Percentiles rank a stretch among this genome's conserved stretches.
Conservation (phyloP, 768 basidiomycete genomes). For the Agrocybe pediades region DNA sequence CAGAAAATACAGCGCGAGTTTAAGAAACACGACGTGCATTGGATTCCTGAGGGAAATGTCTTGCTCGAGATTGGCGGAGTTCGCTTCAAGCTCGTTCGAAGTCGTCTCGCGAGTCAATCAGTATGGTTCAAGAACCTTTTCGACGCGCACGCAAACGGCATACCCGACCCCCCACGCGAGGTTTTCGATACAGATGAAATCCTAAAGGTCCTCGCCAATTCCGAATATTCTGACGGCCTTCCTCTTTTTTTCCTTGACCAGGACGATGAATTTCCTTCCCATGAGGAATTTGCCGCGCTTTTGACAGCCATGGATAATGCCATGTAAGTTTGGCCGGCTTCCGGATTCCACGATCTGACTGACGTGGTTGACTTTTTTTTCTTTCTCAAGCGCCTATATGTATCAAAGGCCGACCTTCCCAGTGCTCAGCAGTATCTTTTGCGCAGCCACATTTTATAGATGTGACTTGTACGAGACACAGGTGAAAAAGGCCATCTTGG, state of each 20-base stretch:
- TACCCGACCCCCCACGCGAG: background rate
- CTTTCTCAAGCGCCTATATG: constrained; percentile 3
- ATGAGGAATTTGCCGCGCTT: constrained; percentile 3
- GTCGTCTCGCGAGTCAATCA: constrained; percentile 23
- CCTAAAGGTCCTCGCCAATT: background rate
- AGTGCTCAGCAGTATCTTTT: background rate
- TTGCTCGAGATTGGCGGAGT: constrained; percentile 22
- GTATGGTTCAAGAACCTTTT: constrained; percentile 25
- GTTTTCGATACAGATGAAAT: constrained; percentile 1
- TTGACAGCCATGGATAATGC: constrained; percentile 1
- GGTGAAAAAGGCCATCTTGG: background rate
- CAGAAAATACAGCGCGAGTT: background rate
- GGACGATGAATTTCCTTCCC: background rate
- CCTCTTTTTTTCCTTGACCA: constrained; percentile 10
- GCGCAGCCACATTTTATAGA: background rate
- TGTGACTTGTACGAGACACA: background rate
- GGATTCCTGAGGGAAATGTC: constrained; percentile 25
- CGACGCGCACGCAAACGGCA: constrained; percentile 4
- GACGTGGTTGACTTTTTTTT: background rate
- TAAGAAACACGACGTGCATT: constrained; percentile 21
- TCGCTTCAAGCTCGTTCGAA: constrained; percentile 23
- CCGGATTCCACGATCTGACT: background rate
- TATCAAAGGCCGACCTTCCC: background rate
- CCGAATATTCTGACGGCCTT: background rate
- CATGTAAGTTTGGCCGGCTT: background rate